phyloP scores from a whole-genome alignment of 2,329 filamentous ascomycete species.

The Cladosporium sp. region DNA sequence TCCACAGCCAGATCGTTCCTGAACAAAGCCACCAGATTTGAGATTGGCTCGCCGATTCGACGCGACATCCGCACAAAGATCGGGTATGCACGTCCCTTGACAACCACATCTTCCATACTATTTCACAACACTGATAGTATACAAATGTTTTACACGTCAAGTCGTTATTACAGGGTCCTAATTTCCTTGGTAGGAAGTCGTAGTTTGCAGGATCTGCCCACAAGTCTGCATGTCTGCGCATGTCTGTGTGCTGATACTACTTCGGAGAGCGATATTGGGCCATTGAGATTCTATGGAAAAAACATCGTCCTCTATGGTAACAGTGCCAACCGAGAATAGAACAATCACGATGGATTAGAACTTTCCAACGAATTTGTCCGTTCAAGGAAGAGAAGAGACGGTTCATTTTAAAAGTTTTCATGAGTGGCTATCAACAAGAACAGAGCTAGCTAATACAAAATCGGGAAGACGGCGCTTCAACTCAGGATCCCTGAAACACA shows the following conservation, averaged over 20 bases:
- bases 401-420: background rate
- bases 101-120: background rate
- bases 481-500: background rate
- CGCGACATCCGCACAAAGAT: background rate
- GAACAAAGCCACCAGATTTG: slow-evolving; percentile 15
- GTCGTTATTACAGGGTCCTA: too few relatives aligned
- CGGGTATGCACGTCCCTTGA: slow-evolving; percentile 13
- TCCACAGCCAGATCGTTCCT: slow-evolving; percentile 18
- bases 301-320: background rate
- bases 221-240: background rate
- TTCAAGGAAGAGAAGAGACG: background rate
- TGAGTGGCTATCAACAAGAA: background rate
- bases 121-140: background rate
- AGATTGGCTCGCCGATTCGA: slow-evolving; percentile 3
- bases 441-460: background rate
- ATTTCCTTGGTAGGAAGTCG: too few relatives aligned
- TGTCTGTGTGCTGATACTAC: too few relatives aligned
- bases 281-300: background rate
- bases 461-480: background rate
- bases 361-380: background rate
- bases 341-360: background rate
- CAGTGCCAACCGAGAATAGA: background rate
- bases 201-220: background rate
- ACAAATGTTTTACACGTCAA: background rate
- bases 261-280: background rate